phyloP scores from a whole-genome alignment of 805 yeast species.

The Wickerhamiella bombiphila region DNA sequence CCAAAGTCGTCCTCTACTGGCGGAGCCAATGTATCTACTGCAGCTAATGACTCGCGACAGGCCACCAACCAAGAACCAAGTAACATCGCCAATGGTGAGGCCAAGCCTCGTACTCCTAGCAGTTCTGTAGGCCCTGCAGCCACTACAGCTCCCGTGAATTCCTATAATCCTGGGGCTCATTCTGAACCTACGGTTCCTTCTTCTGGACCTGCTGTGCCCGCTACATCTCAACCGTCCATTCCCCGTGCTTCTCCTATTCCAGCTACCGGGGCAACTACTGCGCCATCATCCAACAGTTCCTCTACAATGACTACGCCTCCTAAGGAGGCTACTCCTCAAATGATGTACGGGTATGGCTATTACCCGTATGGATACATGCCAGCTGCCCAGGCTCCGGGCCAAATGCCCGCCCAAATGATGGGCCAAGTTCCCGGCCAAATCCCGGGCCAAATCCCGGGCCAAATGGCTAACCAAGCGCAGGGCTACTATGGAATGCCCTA shows the following conservation, averaged over 20 bases:
- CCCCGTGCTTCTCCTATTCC: neutral
- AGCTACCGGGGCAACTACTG: constrained; percentile 6
- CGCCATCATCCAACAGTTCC: constrained; percentile 4
- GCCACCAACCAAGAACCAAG: constrained; percentile 1
- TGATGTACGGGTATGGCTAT: neutral
- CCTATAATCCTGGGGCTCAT: neutral
- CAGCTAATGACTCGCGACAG: too few relatives aligned
- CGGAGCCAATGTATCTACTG: neutral
- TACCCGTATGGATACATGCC: constrained; percentile 5
- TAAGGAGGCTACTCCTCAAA: constrained; percentile 1
- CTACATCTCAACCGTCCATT: neutral
- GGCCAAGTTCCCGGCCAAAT: constrained; percentile 2
- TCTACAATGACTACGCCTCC: too few relatives aligned
- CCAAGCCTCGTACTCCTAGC: neutral
- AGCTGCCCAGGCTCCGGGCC: constrained; percentile 3
- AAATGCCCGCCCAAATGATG: neutral
- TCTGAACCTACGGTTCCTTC: neutral
- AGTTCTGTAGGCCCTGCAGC: neutral
- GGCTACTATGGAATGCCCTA: constrained; percentile 2
- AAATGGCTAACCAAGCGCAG: too few relatives aligned
- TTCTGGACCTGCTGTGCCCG: neutral
- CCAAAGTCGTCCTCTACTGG: constrained; percentile 5
- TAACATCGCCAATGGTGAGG: neutral
- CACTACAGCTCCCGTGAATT: neutral
- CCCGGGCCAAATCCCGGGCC: constrained; percentile 2